Evolutionary conservation across 192 early-diverging fungal species (phyloP), one percentile per base, ranked within the genome.

Genomic region (Coemansia sp.): DNA sequence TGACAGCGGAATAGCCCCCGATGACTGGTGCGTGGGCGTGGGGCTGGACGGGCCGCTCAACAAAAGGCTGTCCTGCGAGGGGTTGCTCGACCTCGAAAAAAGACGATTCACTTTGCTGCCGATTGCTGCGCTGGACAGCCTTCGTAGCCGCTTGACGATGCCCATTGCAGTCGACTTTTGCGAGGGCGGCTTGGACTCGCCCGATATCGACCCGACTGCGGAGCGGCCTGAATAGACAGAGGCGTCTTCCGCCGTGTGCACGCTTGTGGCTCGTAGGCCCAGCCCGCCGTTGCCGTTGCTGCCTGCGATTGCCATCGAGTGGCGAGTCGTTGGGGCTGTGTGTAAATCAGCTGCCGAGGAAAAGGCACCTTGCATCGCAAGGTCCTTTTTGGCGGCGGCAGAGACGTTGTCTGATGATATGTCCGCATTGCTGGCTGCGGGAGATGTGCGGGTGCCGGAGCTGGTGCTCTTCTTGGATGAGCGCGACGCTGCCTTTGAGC

Each of bases 61-160:
- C 19, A 44, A 20, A 54, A 74, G 33, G 43, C 71, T 74, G 43
- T 74, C 71, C 43, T 74, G 71, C 0, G 71, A 74, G 14, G 60
- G 50, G 29, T 74, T 74, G 28, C 20, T 38, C 9, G 64, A 57
- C 38, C 64, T 64, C 34, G 64, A 55, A 17, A 72, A 72, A 19
- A 74, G 60, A 32, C 64, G 54, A 33, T 74, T 74, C n/a, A 74
- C 71, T 29, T 74, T 74, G 32, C 52, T 55, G 27, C 67, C 55
- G 32, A 74, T 30, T 2, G 72, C 72, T 2, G 72, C 72, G 47
- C 64, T 74, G 15, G 72, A 74, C 38, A 74, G 48, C 32, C 60
- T 55, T 14, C 72, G 55, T 42, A 74, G 44, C 13, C 63, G 52
- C n/a, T 60, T 64, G 42, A 74, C 72, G 37, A 74, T 48, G 27